Percentiles rank a stretch among this genome's conserved stretches.
These are phyloP conservation scores for Decorospora gaudefroyi DNA, from an alignment of 2,329 filamentous ascomycete species.

Conservation along the genomic window DNA sequence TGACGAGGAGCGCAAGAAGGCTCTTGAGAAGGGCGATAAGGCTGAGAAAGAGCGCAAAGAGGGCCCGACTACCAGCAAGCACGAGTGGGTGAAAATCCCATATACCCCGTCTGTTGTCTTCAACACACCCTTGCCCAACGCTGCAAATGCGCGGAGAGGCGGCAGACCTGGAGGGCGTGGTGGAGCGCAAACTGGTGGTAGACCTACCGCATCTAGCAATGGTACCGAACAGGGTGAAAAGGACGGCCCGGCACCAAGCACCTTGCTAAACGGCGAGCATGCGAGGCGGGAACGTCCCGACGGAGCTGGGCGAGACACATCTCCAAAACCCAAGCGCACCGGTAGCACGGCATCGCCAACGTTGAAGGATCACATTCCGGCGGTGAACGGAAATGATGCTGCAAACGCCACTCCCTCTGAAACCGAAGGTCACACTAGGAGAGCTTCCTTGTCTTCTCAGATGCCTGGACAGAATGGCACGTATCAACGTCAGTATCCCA, in stretches of 20 bases:
- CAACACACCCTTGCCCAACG: constrained; percentile 74
- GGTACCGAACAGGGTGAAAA: constrained; percentile 48
- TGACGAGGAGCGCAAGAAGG: constrained; percentile 76
- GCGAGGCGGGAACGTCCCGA: constrained; percentile 42
- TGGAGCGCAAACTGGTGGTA: constrained; percentile 59
- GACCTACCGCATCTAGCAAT: constrained; percentile 51
- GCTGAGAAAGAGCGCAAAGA: constrained; percentile 68
- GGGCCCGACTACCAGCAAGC: constrained; percentile 60
- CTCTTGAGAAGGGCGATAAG: constrained; percentile 68
- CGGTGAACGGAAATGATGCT: constrained; percentile 31
- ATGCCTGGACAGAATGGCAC: constrained; percentile 29
- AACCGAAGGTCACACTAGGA: constrained; percentile 30
- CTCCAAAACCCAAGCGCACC: constrained; percentile 45
- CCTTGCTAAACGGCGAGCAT: constrained; percentile 38
- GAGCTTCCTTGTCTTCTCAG: constrained; percentile 25
- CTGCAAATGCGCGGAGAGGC: constrained; percentile 45
- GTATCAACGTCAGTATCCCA: constrained; percentile 40
- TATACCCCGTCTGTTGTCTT: constrained; percentile 86
- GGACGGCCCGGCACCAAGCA: constrained; percentile 30
- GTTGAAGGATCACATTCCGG: constrained; percentile 34
- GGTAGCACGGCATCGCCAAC: constrained; percentile 40
- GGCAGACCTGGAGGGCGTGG: constrained; percentile 59
- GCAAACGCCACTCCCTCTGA: constrained; percentile 30
- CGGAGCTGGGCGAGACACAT: constrained; percentile 33
- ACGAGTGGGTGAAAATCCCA: constrained; percentile 82